Conservation (phyloP, 2,329 filamentous ascomycete species). For the Aphanoascus verrucosus region DNA sequence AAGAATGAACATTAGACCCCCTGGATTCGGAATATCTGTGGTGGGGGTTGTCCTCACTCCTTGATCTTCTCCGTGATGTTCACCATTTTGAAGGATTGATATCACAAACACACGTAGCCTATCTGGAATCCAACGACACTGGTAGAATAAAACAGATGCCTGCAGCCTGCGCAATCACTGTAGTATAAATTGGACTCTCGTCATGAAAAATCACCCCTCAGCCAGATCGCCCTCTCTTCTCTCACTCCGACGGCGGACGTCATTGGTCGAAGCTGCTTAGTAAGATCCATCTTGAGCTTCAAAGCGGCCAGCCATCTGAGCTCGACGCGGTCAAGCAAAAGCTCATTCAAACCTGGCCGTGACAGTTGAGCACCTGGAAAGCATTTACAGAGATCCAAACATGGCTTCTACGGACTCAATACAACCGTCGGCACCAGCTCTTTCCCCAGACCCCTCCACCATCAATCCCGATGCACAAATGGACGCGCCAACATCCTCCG, state of each 20-base stretch:
- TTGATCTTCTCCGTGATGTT: slow-evolving; percentile 99
- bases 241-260: too few relatives aligned
- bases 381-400: neutral
- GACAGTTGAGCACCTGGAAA: neutral
- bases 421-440: slow-evolving; percentile 3
- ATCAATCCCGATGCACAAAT: slow-evolving; percentile 1
- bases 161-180: neutral
- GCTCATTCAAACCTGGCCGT: neutral
- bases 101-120: neutral
- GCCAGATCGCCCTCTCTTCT: too few relatives aligned
- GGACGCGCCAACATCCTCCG: slow-evolving; percentile 14
- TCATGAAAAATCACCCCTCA: neutral
- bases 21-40: neutral
- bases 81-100: slow-evolving; percentile 56
- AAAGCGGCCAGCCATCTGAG: neutral
- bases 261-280: neutral
- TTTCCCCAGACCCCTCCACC: slow-evolving; percentile 1
- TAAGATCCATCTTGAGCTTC: neutral
- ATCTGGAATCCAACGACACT: neutral
- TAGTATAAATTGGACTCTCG: neutral
- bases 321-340: neutral
- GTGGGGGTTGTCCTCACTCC: slow-evolving; percentile 53
- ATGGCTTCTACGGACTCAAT: slow-evolving; percentile 15
- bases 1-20: slow-evolving; percentile 16
- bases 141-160: neutral